Percentiles rank a stretch among this genome's conserved stretches.
Conservation (phyloP, 2,329 filamentous ascomycete genomes). For the Scytalidium sp. region DNA sequence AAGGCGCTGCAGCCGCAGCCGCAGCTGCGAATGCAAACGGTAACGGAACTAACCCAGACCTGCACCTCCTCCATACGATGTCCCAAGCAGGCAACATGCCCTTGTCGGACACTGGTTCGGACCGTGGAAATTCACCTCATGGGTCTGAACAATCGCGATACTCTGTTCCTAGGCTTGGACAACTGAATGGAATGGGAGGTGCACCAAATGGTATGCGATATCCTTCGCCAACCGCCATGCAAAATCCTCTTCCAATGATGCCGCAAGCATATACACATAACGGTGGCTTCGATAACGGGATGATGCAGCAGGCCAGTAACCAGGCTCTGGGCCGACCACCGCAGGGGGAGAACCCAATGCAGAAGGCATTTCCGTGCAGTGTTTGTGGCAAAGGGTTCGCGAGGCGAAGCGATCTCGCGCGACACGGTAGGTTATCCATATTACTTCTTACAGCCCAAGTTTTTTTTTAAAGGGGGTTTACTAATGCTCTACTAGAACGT, state of each 20-base stretch:
- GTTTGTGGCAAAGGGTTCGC: slow-evolving; percentile 92
- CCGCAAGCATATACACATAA: slow-evolving; percentile 27
- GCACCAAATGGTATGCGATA: slow-evolving; percentile 26
- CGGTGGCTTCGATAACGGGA: slow-evolving; percentile 22
- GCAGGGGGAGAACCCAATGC: slow-evolving; percentile 19
- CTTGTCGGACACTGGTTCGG: slow-evolving; percentile 30
- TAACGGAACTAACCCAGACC: slow-evolving; percentile 23
- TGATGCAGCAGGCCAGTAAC: slow-evolving; percentile 25
- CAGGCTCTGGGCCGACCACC: slow-evolving; percentile 13
- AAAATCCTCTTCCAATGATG: slow-evolving; percentile 29
- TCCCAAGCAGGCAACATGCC: slow-evolving; percentile 26
- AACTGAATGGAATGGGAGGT: slow-evolving; percentile 27
- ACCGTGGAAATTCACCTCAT: slow-evolving; percentile 30
- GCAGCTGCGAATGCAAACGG: slow-evolving; percentile 22
- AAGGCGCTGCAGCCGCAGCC: slow-evolving; percentile 25
- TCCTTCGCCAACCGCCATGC: slow-evolving; percentile 31
- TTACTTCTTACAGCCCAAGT: neutral
- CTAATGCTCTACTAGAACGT: slow-evolving; percentile 60
- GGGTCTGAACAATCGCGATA: slow-evolving; percentile 31
- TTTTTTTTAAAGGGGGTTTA: no score
- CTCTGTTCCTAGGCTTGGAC: slow-evolving; percentile 24
- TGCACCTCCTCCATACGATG: slow-evolving; percentile 31
- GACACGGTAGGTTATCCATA: slow-evolving; percentile 70
- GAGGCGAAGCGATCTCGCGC: slow-evolving; percentile 85
- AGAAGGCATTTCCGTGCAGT: slow-evolving; percentile 82